Conservation (phyloP, 805 yeast genomes). For the Geotrichum ghanense region DNA sequence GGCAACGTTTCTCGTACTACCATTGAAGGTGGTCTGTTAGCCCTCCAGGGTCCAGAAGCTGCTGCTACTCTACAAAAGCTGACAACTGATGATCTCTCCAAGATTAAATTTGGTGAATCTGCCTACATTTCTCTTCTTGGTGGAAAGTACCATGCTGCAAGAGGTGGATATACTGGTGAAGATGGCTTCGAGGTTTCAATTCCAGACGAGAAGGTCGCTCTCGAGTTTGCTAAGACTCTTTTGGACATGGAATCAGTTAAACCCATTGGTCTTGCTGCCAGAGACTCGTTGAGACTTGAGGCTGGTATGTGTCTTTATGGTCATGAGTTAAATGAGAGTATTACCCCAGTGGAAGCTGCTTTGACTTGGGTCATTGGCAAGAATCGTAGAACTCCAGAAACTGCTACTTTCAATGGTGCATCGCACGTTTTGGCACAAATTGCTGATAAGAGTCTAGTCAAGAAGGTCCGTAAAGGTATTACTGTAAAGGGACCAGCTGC, state of each 20-base stretch:
- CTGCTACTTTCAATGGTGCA: constrained; percentile 61
- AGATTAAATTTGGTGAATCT: constrained; percentile 66
- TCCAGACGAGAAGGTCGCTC: constrained; percentile 39
- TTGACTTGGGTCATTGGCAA: constrained; percentile 86
- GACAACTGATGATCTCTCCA: constrained; percentile 45
- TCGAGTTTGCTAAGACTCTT: constrained; percentile 49
- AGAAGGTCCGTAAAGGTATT: constrained; percentile 61
- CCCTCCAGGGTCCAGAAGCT: constrained; percentile 89
- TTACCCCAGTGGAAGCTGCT: constrained; percentile 82
- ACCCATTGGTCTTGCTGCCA: constrained; percentile 96
- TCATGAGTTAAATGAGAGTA: constrained; percentile 68
- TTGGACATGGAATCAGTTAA: constrained; percentile 47
- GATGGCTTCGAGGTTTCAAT: constrained; percentile 93
- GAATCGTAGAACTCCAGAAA: constrained; percentile 42
- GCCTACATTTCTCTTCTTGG: constrained; percentile 34
- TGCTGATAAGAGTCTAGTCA: constrained; percentile 45
- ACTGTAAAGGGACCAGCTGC: constrained; percentile 83
- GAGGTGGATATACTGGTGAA: constrained; percentile 98
- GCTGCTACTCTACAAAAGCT: constrained; percentile 52
- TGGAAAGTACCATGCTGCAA: constrained; percentile 58
- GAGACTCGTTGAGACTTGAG: constrained; percentile 89
- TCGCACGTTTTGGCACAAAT: constrained; percentile 59
- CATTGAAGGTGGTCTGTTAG: constrained; percentile 62
- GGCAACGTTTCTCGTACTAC: constrained; percentile 25
- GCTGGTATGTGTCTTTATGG: constrained; percentile 99